phyloP scores from a whole-genome alignment of 2,329 filamentous ascomycete genomes.

The Pyrenochaeta sp. region DNA sequence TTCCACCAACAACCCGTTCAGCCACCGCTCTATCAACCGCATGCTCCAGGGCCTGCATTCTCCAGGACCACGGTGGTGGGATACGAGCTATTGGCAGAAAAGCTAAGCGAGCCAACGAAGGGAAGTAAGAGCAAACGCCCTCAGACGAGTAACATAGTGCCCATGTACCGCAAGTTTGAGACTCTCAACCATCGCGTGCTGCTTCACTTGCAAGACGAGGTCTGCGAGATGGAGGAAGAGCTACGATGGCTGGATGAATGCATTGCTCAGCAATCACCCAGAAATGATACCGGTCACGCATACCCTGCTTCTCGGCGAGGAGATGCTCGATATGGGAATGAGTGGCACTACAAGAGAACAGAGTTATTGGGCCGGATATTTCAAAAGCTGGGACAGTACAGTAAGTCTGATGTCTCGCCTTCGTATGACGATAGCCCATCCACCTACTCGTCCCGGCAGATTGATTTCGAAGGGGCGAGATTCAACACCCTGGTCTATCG shows the following conservation, averaged over 20 bases:
- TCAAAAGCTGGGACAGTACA: slow-evolving; percentile 72
- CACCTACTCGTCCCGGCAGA: no score
- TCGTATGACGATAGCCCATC: not conserved
- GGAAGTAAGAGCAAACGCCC: slow-evolving; percentile 24
- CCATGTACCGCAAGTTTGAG: slow-evolving; percentile 85
- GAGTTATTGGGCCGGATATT: slow-evolving; percentile 69
- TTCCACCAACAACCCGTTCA: slow-evolving; percentile 31
- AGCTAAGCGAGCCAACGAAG: slow-evolving; percentile 40
- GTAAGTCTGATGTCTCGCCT: slow-evolving; percentile 50
- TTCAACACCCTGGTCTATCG: not conserved
- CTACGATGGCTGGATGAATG: slow-evolving; percentile 72
- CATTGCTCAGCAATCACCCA: slow-evolving; percentile 53
- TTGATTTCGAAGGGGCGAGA: no score
- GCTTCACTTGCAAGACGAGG: slow-evolving; percentile 84
- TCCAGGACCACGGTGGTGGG: slow-evolving; percentile 42
- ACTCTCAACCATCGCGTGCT: slow-evolving; percentile 82
- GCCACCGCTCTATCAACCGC: slow-evolving; percentile 34
- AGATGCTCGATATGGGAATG: slow-evolving; percentile 62
- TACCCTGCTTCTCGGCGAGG: slow-evolving; percentile 67
- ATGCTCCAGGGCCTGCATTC: slow-evolving; percentile 29
- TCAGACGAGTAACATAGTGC: slow-evolving; percentile 45
- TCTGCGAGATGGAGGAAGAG: slow-evolving; percentile 80
- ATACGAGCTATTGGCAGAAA: slow-evolving; percentile 49
- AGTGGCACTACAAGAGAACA: slow-evolving; percentile 67
- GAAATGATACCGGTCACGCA: slow-evolving; percentile 32